Base-by-base conservation (phyloP, 345 rosid genomes). In the Iberis pinnata region DNA sequence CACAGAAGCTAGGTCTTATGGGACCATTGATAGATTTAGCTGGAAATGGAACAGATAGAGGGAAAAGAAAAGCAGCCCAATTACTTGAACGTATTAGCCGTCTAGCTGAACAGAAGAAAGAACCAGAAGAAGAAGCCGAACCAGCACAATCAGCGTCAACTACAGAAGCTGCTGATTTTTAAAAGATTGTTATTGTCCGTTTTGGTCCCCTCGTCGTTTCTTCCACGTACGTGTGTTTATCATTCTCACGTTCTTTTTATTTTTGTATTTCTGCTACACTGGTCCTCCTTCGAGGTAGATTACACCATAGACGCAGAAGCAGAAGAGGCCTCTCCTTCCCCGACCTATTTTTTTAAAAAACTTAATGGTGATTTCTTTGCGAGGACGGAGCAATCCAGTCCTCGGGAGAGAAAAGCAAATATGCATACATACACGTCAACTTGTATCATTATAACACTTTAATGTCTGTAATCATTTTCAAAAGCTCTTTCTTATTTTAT, bases 1-100 rank as follows among this genome's bases (percentile, higher is more conserved):
- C 98, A 1, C 83, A 75, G 60, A 89, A 92, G 45, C 77, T 80
- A 7, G 95, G 93, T 13, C 80, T 83, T 25, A 80, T 83, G 86
- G 84, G 65, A 16, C 78, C 89, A n/a, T 67, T 88, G 53, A 40
- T 75, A 63, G 96, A 88, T 69, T 68, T 92, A 73, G 82, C 90
- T 11, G 86, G 76, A 36, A 88, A 77, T 44, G 98, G 98, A 35
- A 92, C 98, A 0, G 94, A 88, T 48, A 74, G 98, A 55, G 98
- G 94, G 37, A 92, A 88, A 68, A 69, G 98, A 43, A 92, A 92
- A 71, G 98, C 98, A 72, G 83, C 78, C 3, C 96, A 81, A 65
- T 74, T 88, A 68, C 78, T 92, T 2, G 96, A 88, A 35, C 89
- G 93, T 7, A 77, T 92, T 61, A 81, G 64, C 74, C 74, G 86